These are phyloP conservation scores for Chlamydomonas eustigma DNA, from an alignment of 139 green algal species.

Conservation along the genomic window DNA sequence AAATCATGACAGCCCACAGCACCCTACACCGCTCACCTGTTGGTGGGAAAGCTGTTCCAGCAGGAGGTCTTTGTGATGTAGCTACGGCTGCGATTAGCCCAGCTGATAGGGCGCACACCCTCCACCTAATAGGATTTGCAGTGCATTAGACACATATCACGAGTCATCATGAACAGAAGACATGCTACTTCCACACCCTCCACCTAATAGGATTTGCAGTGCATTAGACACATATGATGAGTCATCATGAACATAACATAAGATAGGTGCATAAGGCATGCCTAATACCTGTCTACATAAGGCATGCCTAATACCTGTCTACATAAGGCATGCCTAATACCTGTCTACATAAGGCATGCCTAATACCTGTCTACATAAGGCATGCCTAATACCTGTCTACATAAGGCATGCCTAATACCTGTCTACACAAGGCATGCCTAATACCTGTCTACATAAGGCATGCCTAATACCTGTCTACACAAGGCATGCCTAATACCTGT, in stretches of 20 bases:
- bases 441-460: neutral
- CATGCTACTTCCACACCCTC: no score
- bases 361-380: neutral
- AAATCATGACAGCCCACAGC: no score
- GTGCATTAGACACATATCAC: neutral
- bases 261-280: neutral
- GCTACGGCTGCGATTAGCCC: slow-evolving; percentile 68
- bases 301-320: neutral
- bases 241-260: neutral
- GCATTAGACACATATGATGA: neutral
- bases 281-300: neutral
- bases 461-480: neutral
- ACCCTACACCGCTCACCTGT: no score
- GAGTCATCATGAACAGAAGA: no score
- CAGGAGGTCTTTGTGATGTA: slow-evolving; percentile 72
- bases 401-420: neutral
- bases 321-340: neutral
- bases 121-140: slow-evolving; percentile 32
- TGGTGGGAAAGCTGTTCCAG: slow-evolving; percentile 66
- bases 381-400: neutral
- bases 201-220: neutral
- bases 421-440: neutral
- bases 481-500: neutral
- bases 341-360: neutral
- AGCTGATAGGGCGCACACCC: slow-evolving; percentile 79